phyloP scores from a whole-genome alignment of 371 early-diverging fungal genomes.

The Phascolomyces articulosus region DNA sequence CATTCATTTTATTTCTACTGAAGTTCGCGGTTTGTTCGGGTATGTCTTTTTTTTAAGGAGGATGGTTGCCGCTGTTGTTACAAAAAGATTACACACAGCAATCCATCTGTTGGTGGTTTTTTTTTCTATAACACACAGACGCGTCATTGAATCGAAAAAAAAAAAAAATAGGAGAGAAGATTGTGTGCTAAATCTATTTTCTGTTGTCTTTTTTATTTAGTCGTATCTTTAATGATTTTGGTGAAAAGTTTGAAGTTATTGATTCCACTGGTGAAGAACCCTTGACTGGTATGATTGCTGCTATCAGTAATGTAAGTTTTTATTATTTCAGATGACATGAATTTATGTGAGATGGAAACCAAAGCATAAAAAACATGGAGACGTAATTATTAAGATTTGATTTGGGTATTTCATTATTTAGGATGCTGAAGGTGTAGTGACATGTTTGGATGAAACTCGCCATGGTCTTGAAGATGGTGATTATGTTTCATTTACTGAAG shows the following conservation, averaged over 20 bases:
- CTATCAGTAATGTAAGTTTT: slow-evolving; percentile 66
- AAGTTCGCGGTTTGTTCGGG: slow-evolving; percentile 96
- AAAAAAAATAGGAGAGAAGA: too few species aligned
- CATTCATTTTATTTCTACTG: slow-evolving; percentile 95
- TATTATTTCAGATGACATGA: not conserved
- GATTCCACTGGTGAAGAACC: slow-evolving; percentile 98
- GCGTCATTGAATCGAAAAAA: too few species aligned
- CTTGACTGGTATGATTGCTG: slow-evolving; percentile 93
- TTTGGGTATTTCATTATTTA: slow-evolving; percentile 27
- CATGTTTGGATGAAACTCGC: slow-evolving; percentile 94
- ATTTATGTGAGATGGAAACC: too few species aligned
- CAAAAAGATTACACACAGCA: too few species aligned
- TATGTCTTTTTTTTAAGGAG: too few species aligned
- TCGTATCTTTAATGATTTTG: slow-evolving; percentile 97
- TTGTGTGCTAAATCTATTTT: not conserved
- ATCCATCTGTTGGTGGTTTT: too few species aligned
- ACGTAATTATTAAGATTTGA: too few species aligned
- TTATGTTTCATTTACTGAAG: slow-evolving; percentile 91
- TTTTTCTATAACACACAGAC: too few species aligned
- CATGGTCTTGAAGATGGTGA: slow-evolving; percentile 98
- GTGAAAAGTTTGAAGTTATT: slow-evolving; percentile 81
- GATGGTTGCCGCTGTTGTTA: too few species aligned
- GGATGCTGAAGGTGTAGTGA: slow-evolving; percentile 90
- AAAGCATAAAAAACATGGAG: too few species aligned
- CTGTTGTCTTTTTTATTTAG: slow-evolving; percentile 19